Base-by-base conservation (phyloP, 2,329 filamentous ascomycete genomes). In the Boeremia exigua region DNA sequence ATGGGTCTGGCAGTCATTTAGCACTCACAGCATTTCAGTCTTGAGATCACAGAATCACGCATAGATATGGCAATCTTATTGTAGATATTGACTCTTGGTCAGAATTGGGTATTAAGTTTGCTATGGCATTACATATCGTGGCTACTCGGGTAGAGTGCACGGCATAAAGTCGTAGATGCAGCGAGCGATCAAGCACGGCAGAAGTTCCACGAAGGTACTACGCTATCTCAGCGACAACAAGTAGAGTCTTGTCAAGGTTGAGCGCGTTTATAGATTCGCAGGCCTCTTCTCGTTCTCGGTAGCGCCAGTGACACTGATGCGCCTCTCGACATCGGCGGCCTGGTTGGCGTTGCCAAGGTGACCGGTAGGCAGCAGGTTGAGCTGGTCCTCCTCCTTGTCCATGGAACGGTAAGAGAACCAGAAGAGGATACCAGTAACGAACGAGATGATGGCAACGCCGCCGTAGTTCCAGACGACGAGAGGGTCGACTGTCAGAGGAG, bases 281-380 rank as follows among this genome's bases (percentile, higher is more conserved):
- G 47, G 10, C 53, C 47, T 56, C 42, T 56, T 56, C 47, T 56
- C 53, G n/a, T 56, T 36, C 3, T 33, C 30, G 8, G 17, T 17
- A 7, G 32, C 29, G 2, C 55, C 59, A 15, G 19, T 44, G 25
- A 63, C 48, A 42, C 66, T 69, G 32, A 56, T 45, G 28, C 63
- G 65, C 43, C 61, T 54, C 64, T 75, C 72, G 17, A 75, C 34
- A 44, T 75, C 73, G 17, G 58, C 59, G 32, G 63, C 64, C 59
- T 74, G 69, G 7, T 27, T 50, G 8, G 54, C 43, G 6, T 60
- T 75, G 38, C 66, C 71, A 39, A 76, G 33, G 34, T 75, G 73
- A 42, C 73, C 74, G 11, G 72, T 75, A 5, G 74, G 74, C 44
- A 77, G 57, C 66, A 74, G 48, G 65, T 77, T 76, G 56, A 77